phyloP scores from a whole-genome alignment of 2,329 filamentous ascomycete genomes.

The Stemphylium lycopersici region DNA sequence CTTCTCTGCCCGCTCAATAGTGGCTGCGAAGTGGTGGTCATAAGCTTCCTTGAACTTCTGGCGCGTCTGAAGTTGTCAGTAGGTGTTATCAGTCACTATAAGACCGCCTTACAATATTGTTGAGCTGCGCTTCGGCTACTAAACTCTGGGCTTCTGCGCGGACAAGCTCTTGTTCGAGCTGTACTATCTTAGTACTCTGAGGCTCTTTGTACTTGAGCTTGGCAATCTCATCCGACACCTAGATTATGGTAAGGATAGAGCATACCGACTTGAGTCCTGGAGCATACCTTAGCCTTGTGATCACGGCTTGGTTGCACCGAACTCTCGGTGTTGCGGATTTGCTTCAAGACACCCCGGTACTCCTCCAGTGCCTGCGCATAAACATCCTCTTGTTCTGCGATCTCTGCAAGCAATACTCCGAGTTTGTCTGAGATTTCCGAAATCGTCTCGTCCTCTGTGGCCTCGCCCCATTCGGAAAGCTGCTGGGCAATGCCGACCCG shows the following conservation, averaged over 20 bases:
- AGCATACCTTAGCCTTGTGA: conserved; percentile 72
- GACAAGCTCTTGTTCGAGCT: conserved; percentile 94
- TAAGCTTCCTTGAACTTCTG: conserved; percentile 97
- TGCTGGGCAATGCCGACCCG: conserved; percentile 84
- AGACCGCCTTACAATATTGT: conserved; percentile 72
- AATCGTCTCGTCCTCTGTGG: conserved; percentile 83
- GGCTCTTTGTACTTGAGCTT: conserved; percentile 93
- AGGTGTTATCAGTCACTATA: background rate
- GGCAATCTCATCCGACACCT: conserved; percentile 88
- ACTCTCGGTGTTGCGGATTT: conserved; percentile 92
- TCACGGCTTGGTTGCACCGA: conserved; percentile 93
- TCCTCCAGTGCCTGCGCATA: conserved; percentile 90
- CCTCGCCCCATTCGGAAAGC: conserved; percentile 95
- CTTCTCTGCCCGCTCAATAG: conserved; percentile 96
- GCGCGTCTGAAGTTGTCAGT: conserved; percentile 68
- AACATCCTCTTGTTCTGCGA: conserved; percentile 89
- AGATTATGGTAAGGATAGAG: conserved; percentile 3
- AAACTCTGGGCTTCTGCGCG: conserved; percentile 94
- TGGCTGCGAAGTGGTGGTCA: conserved; percentile 83
- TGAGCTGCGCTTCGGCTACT: conserved; percentile 94
- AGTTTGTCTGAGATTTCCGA: conserved; percentile 95
- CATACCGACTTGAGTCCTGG: background rate
- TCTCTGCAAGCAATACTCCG: conserved; percentile 86
- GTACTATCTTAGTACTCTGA: conserved; percentile 77
- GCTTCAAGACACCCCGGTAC: conserved; percentile 80